Base-by-base conservation (phyloP, 1,139 yeast genomes). In the Saccharomycopsis hybrid region DNA sequence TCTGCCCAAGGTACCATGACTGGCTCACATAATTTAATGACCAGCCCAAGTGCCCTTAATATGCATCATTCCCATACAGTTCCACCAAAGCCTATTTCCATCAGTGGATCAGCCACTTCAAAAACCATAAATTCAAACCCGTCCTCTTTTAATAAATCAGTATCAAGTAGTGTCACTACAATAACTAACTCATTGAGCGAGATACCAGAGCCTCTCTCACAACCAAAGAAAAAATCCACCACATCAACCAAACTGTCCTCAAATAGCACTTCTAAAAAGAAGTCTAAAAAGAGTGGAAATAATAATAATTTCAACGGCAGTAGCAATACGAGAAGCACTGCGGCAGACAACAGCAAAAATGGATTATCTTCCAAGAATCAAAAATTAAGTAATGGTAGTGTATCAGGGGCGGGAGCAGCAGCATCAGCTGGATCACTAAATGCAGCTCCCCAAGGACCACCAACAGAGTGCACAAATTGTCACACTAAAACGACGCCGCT, bases 381-480 rank as follows among this genome's bases (percentile, higher is more conserved):
- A n/a, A n/a, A n/a, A n/a, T n/a, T n/a, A n/a, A n/a, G n/a, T n/a
- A n/a, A n/a, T n/a, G n/a, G n/a, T n/a, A n/a, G n/a, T n/a, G n/a
- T n/a, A n/a, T n/a, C n/a, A n/a, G n/a, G n/a, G n/a, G n/a, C n/a
- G n/a, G n/a, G n/a, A n/a, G n/a, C n/a, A n/a, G n/a, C n/a, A n/a
- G n/a, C n/a, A n/a, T n/a, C n/a, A n/a, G n/a, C n/a, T n/a, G n/a
- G n/a, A n/a, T n/a, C n/a, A n/a, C n/a, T n/a, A n/a, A n/a, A n/a
- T n/a, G n/a, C n/a, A n/a, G n/a, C n/a, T n/a, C n/a, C n/a, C n/a
- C n/a, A n/a, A n/a, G n/a, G n/a, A n/a, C n/a, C n/a, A n/a, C n/a
- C n/a, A n/a, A n/a, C n/a, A n/a, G n/a, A n/a, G n/a, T 90, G 97
- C 65, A 82, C 92, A 25, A 92, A 92, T 68, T 90, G 98, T 66